Evolutionary conservation across 768 basidiomycete genomes (phyloP), one percentile per base, ranked within the genome.

Genomic region (Tulasnella sp.): DNA sequence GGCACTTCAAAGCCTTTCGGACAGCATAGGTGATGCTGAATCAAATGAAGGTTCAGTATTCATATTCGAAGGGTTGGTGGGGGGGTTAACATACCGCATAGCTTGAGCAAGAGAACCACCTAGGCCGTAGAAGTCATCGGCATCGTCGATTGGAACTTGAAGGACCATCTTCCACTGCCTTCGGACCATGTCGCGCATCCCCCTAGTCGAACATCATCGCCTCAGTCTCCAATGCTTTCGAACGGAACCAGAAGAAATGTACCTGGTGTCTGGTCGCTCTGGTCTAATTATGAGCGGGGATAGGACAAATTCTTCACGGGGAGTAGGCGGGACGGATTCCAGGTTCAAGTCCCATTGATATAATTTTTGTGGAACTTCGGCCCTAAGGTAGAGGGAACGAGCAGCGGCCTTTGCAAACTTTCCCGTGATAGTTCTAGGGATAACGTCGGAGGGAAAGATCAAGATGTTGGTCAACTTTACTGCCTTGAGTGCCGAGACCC

Each of bases 81-180:
- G 18, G 31, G 39, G 34, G 12, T 3, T 21, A 18, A 74, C 44
- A 16, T 34, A 77, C 76, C 76, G 31, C 27, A 56, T 24, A 18
- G 58, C 76, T 8, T 77, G 48, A 6, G 27, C 38, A 16, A 56
- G 46, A 56, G 48, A 36, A 4, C 76, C 76, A 24, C 76, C 76
- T 0, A 77, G n/a, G 18, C 31, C 58, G 58, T 56, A 77, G 58
- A 77, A 77, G 52, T 77, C 76, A 62, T 62, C 58, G 46, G 48
- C 39, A 36, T 77, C 56, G 52, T 58, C 76, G 27, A 77, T 40
- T n/a, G 76, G 36, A n/a, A 38, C 58, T 31, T 62, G 76, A 38
- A 77, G 56, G 31, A 68, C 76, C 38, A 38, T 38, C 24, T 77
- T 56, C 76, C 76, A 77, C 36, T 77, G 48, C 76, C 40, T 56